Percentiles rank a stretch among this genome's conserved stretches.
Conservation (phyloP, 1,284 basidiomycete genomes). For the Stereum hirsutum region DNA sequence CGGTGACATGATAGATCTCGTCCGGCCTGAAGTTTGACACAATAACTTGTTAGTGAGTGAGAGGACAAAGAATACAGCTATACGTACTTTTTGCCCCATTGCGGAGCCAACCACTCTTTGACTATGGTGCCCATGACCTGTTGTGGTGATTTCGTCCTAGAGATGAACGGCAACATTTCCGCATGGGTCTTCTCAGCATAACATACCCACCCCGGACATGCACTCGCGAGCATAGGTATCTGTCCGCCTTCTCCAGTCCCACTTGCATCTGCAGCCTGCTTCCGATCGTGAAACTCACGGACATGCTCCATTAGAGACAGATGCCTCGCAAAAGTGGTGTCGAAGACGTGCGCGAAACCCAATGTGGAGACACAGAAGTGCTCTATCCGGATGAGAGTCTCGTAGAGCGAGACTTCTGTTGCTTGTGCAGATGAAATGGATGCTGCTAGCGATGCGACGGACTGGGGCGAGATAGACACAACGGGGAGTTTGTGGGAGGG, state of each 20-base stretch:
- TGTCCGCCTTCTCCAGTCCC: slow-evolving; percentile 18
- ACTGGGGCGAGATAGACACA: slow-evolving; percentile 88
- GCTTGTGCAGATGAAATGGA: slow-evolving; percentile 43
- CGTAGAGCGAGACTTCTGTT: slow-evolving; percentile 41
- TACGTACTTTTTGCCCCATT: slow-evolving; percentile 59
- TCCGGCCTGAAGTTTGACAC: slow-evolving; percentile 43
- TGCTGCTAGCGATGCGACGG: slow-evolving; percentile 82
- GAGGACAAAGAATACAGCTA: not conserved
- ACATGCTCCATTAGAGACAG: slow-evolving; percentile 78
- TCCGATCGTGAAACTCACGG: slow-evolving; percentile 75
- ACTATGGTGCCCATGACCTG: slow-evolving; percentile 91
- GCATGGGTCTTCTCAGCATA: slow-evolving; percentile 97
- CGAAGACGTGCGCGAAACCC: slow-evolving; percentile 75
- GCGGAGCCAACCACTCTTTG: slow-evolving; percentile 72
- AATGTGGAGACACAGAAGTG: slow-evolving; percentile 52
- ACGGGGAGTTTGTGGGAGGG: slow-evolving; percentile 53
- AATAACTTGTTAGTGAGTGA: slow-evolving; percentile 1
- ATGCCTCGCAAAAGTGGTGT: slow-evolving; percentile 93
- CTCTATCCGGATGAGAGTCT: slow-evolving; percentile 61
- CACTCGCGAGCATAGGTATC: slow-evolving; percentile 89
- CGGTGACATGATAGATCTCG: slow-evolving; percentile 89
- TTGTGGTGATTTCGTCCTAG: slow-evolving; percentile 85
- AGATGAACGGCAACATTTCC: slow-evolving; percentile 89
- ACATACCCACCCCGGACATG: slow-evolving; percentile 99
- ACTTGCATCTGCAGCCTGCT: slow-evolving; percentile 18